A percentile compares a stretch with the other conserved stretches of the same genome.
Evolutionary conservation across 2,329 filamentous ascomycete species (phyloP).

Genomic region (Aspergillus sp.): DNA sequence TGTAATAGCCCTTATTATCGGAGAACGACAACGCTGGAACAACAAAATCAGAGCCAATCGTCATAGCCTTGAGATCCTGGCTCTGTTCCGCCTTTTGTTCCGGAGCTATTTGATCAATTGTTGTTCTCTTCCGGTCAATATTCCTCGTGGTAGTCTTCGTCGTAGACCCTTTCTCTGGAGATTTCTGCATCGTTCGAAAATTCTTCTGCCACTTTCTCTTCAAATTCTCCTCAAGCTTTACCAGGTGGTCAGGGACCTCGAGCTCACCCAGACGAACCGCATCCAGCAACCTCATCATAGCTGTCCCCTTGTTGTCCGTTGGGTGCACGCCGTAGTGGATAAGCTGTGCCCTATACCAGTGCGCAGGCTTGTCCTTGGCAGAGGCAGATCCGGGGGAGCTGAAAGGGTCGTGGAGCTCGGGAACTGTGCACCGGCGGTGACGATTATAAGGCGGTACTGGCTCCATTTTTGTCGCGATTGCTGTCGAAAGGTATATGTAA

Average conservation of each 20-base stretch:
- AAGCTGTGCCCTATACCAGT: conserved; percentile 67
- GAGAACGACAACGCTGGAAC: background rate
- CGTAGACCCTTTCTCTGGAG: background rate
- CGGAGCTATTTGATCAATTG: background rate
- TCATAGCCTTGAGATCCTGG: background rate
- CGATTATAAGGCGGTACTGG: conserved; percentile 41
- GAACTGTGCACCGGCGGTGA: conserved; percentile 51
- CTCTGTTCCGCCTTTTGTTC: background rate
- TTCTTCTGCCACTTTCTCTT: conserved; percentile 58
- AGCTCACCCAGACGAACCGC: conserved; percentile 57
- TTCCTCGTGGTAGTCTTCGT: background rate
- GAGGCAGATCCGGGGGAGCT: conserved; percentile 16
- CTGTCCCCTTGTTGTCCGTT: conserved; percentile 62
- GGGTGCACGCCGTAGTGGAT: conserved; percentile 64
- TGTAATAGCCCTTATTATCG: background rate
- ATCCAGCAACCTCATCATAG: conserved; percentile 63
- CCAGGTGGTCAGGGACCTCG: conserved; percentile 54
- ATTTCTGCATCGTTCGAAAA: background rate
- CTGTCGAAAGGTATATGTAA: background rate
- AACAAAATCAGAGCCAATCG: background rate
- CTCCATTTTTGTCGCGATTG: conserved; percentile 5
- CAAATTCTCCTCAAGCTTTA: conserved; percentile 57
- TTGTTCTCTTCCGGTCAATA: background rate
- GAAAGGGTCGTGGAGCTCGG: conserved; percentile 54
- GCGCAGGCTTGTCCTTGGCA: conserved; percentile 57